phyloP scores from a whole-genome alignment of 2,329 filamentous ascomycete genomes.

The Fusarium nodosum region DNA sequence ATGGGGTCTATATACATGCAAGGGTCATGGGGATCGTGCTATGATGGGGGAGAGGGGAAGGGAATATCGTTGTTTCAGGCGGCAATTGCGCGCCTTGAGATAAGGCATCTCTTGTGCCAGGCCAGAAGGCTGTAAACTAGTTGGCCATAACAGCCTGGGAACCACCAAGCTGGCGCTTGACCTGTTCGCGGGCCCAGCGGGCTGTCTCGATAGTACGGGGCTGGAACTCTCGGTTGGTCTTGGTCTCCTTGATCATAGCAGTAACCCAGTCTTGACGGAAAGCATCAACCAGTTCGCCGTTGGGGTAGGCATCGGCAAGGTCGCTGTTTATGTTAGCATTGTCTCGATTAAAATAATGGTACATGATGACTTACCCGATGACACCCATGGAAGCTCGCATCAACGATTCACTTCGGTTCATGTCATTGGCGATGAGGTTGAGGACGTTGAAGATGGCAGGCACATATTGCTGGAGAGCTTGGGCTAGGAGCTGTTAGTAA shows the following conservation, averaged over 20 bases:
- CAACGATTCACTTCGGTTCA: slow-evolving; percentile 90
- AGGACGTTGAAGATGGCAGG: slow-evolving; percentile 90
- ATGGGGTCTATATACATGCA: slow-evolving; percentile 58
- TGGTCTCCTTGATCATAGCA: slow-evolving; percentile 90
- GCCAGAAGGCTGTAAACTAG: slow-evolving; percentile 45
- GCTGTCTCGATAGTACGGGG: slow-evolving; percentile 91
- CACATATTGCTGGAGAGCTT: slow-evolving; percentile 81
- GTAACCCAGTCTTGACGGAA: slow-evolving; percentile 95
- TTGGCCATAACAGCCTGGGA: slow-evolving; percentile 64
- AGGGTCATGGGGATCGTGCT: slow-evolving; percentile 56
- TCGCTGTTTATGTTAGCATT: slow-evolving; percentile 70
- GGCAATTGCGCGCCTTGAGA: slow-evolving; percentile 11
- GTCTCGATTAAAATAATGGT: not conserved
- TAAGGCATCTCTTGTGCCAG: not conserved
- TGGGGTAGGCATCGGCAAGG: slow-evolving; percentile 91
- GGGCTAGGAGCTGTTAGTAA: slow-evolving; percentile 64
- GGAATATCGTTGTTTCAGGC: slow-evolving; percentile 32
- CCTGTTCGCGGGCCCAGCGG: slow-evolving; percentile 96
- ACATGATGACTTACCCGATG: slow-evolving; percentile 77
- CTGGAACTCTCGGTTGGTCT: slow-evolving; percentile 88
- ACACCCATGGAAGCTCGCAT: slow-evolving; percentile 97
- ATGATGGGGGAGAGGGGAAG: slow-evolving; percentile 48
- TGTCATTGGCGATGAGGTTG: slow-evolving; percentile 82
- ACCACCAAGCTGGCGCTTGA: slow-evolving; percentile 86
- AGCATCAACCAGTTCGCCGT: slow-evolving; percentile 84